phyloP scores from a whole-genome alignment of 169 alveolate species.

The Eimeria tenella region DNA sequence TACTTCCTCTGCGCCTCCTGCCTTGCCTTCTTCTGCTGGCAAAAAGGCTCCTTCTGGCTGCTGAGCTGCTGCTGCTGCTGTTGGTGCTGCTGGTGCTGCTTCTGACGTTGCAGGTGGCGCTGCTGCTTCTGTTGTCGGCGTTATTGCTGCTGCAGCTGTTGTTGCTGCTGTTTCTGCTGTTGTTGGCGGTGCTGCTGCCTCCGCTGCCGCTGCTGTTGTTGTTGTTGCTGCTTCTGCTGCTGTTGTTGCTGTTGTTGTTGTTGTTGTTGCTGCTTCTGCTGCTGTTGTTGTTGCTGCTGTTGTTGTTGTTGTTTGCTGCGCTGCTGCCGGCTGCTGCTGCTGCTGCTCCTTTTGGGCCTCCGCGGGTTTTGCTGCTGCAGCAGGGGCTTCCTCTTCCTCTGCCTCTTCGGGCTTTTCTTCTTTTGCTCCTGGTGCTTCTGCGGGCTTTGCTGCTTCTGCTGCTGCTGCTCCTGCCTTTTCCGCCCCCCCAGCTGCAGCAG shows the following conservation, averaged over 20 bases:
- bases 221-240: neutral
- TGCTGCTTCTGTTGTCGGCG: neutral
- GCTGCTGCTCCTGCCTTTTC: neutral
- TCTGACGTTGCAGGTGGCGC: neutral
- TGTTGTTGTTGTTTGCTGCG: neutral
- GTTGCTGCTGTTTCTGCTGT: neutral
- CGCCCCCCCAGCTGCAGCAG: neutral
- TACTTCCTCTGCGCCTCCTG: neutral
- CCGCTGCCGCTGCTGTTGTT: neutral
- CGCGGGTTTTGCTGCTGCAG: neutral
- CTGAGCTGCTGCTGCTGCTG: neutral
- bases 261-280: neutral
- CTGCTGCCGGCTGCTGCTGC: neutral
- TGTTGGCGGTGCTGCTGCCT: neutral
- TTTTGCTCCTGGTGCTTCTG: constrained; percentile 4
- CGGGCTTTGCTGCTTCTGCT: neutral
- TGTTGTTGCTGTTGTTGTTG: neutral
- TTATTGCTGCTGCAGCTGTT: neutral
- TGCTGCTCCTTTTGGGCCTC: neutral
- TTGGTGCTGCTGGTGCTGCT: neutral
- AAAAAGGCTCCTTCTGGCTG: neutral
- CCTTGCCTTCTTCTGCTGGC: neutral
- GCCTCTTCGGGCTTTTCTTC: constrained; percentile 11
- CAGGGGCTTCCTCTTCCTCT: neutral
- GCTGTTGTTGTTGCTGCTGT: neutral